A percentile compares a stretch with the other conserved stretches of the same genome.
phyloP scores from a whole-genome alignment of 2,329 filamentous ascomycete species.

The Aspergillus sp. region DNA sequence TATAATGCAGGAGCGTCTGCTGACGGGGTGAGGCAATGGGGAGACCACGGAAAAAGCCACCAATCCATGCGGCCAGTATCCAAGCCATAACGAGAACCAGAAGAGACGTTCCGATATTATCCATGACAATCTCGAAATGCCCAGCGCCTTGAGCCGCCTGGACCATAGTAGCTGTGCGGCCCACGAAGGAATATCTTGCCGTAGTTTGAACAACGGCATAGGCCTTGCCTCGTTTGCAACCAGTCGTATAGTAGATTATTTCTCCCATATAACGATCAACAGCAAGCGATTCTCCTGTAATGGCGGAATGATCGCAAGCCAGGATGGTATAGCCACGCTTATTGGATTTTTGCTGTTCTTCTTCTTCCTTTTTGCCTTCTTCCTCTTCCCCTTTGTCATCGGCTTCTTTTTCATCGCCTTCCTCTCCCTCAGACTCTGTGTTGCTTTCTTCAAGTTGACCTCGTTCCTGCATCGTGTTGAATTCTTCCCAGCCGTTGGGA shows the following conservation, averaged over 20 bases:
- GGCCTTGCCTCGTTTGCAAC: constrained; percentile 71
- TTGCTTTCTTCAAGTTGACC: constrained; percentile 50
- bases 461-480: constrained; percentile 54
- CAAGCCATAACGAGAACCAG: constrained; percentile 69
- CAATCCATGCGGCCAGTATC: constrained; percentile 67
- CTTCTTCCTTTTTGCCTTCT: constrained; percentile 6
- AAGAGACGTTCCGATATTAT: constrained; percentile 65
- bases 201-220: constrained; percentile 60
- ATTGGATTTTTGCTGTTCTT: constrained; percentile 11
- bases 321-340: constrained; percentile 56
- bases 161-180: constrained; percentile 64
- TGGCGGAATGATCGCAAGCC: constrained; percentile 70
- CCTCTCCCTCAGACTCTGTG: constrained; percentile 45
- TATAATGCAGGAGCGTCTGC: constrained; percentile 60
- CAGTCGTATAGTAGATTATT: constrained; percentile 67
- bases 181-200: constrained; percentile 66
- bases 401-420: constrained; percentile 42
- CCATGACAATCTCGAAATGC: constrained; percentile 76
- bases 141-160: constrained; percentile 66
- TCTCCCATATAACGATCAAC: constrained; percentile 63
- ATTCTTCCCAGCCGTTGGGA: constrained; percentile 59
- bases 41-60: constrained; percentile 67
- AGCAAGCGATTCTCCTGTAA: constrained; percentile 70
- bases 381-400: constrained; percentile 9
- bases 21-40: constrained; percentile 48